Evolutionary conservation across 2,329 filamentous ascomycete species (phyloP), one percentile per base, ranked within the genome.

Genomic region (Neofusicoccum cordaticola): DNA sequence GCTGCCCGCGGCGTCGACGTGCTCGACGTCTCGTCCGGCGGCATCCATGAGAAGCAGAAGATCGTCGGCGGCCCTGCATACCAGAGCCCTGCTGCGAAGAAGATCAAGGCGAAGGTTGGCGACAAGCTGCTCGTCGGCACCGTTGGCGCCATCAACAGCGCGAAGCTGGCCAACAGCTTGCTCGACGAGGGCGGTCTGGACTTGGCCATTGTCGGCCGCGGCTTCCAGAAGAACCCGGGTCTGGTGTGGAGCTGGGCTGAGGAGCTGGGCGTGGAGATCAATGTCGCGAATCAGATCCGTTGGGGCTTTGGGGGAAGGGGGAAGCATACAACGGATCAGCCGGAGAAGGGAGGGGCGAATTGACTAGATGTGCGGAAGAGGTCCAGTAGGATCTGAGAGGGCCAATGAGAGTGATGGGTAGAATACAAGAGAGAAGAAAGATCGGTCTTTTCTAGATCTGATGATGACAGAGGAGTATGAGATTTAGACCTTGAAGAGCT

Each of bases 141-240:
- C 2, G 92, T 97, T 1, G 93, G 93, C 4, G 80, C 85, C 65
- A 90, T 97, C 70, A 88, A 84, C 42, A 85, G 85, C 35, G 90
- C 88, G 1, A 85, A 88, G 70, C 84, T 89, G 74, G 92, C 91
- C 5, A 84, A 87, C 82, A 68, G 85, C 79, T 65, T 89, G 71
- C 73, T 86, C 2, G 80, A 85, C 67, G 75, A 79, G 8, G 76
- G 62, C 15, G 76, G 64, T 7, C 70, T 88, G 65, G 93, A 97
- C 73, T 76, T 93, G n/a, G 87, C 89, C 0, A 82, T 94, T 17
- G 83, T 90, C 1, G 93, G 86, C 0, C 83, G 92, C 64, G 89
- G 90, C 72, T 95, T 95, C 77, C 83, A 96, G 78, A 87, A 92
- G 74, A 92, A 96, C 72, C 90, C 93, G 0, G 88, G 91, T 65